Base-by-base conservation (phyloP, 1,284 basidiomycete species). In the Fomes fomentarius region DNA sequence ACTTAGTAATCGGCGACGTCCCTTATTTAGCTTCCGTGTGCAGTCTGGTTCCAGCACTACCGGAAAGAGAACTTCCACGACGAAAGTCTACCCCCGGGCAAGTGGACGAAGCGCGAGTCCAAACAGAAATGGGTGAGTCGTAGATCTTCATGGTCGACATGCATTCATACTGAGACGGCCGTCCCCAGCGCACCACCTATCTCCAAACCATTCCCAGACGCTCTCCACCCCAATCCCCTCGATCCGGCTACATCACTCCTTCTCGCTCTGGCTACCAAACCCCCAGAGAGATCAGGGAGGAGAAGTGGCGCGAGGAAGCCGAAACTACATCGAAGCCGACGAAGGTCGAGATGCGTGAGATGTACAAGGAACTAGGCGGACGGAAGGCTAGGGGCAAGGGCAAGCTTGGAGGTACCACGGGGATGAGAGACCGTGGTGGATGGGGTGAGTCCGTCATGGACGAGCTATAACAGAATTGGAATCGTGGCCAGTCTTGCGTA, bases 11-110 rank as follows among this genome's bases (percentile, higher is more conserved):
- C n/a, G n/a, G n/a, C n/a, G n/a, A n/a, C n/a, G n/a, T n/a, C n/a
- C 38, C 21, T 10, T 11, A 49, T 39, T 39, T 10, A 51, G 31
- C 21, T 12, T 47, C 8, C 30, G 30, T 14, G 12, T 4, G 2
- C 63, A 96, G 93, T 95, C 3, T 96, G 93, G 93, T 96, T 94
- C 76, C 88, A 92, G 62, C 87, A 91, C 62, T 91, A 90, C 66
- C 75, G 90, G 56, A 89, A 84, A 64, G 90, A 91, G 56, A 86
- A 86, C 65, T 92, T 92, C 65, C 82, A 89, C 47, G 90, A 91
- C 57, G 85, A 84, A 34, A 84, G 80, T 56, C 69, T 92, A 38
- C 89, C 90, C 4, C 78, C 84, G 8, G 90, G 90, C 17, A 92
- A 92, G 69, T 93, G 90, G 90, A 89, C 90, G n/a, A 85, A 86